Conservation (phyloP, 1,284 basidiomycete species). For the Cutaneotrichosporon sp. region DNA sequence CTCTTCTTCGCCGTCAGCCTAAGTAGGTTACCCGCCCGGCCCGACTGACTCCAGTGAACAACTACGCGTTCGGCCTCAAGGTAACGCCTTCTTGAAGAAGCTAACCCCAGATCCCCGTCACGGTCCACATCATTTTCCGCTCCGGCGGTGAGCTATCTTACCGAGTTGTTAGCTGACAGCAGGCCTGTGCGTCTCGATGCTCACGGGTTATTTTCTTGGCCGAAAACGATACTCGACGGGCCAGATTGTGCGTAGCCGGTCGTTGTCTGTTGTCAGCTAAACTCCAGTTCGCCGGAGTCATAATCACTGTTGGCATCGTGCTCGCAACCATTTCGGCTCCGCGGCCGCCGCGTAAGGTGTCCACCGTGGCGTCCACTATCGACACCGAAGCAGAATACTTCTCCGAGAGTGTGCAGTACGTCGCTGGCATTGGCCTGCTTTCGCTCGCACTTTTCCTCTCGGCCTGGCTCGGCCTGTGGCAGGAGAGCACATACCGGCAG, state of each 20-base stretch:
- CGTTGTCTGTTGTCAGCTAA: not conserved
- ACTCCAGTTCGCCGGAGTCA: conserved; percentile 61
- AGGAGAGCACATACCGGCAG: conserved; percentile 73
- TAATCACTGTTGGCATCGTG: conserved; percentile 80
- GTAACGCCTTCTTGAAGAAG: conserved; percentile 23
- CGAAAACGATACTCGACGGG: conserved; percentile 64
- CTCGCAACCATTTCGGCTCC: conserved; percentile 73
- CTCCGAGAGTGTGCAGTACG: conserved; percentile 57
- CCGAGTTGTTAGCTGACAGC: not conserved
- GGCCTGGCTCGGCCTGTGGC: conserved; percentile 78
- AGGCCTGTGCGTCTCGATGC: conserved; percentile 54
- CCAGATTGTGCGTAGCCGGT: conserved; percentile 58
- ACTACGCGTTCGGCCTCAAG: conserved; percentile 76
- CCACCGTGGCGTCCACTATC: not conserved
- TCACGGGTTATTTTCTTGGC: conserved; percentile 47
- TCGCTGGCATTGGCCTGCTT: conserved; percentile 71
- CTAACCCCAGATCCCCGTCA: conserved; percentile 70
- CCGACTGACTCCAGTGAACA: conserved; percentile 63
- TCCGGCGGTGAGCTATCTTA: conserved; percentile 74
- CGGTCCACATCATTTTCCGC: conserved; percentile 91
- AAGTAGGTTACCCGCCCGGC: conserved; percentile 28
- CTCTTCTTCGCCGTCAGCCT: conserved; percentile 77
- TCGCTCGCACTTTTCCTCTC: conserved; percentile 73
- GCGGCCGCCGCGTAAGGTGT: conserved; percentile 34
- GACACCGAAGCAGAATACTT: conserved; percentile 21